Conservation (phyloP, 2,329 filamentous ascomycete species). For the Calonectria pseudoreteaudii region DNA sequence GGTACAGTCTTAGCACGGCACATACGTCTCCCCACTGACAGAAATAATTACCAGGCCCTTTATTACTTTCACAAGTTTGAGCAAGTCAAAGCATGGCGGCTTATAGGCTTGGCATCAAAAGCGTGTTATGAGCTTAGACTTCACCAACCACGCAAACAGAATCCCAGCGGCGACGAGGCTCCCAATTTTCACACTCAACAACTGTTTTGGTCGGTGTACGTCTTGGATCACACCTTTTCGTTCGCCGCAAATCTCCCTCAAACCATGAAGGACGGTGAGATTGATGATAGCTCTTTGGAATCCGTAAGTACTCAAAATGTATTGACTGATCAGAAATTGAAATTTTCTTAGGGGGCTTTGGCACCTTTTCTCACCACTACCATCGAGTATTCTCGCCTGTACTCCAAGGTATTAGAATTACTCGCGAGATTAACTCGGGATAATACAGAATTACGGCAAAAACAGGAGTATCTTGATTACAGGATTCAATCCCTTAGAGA, state of each 20-base stretch:
- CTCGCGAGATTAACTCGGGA: neutral
- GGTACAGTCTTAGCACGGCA: neutral
- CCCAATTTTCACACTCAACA: neutral
- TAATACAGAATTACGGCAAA: neutral
- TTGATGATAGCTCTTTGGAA: neutral
- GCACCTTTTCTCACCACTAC: neutral
- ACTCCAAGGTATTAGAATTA: neutral
- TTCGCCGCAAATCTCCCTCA: neutral
- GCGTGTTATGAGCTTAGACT: neutral
- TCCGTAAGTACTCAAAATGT: neutral
- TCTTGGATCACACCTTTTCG: neutral
- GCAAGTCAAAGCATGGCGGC: neutral
- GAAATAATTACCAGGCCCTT: neutral
- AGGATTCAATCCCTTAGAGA: neutral
- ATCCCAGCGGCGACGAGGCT: too few species aligned
- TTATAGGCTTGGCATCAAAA: neutral
- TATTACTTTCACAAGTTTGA: neutral
- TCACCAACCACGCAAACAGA: neutral
- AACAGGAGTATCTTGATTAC: neutral
- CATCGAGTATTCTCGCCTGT: neutral
- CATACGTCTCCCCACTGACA: neutral
- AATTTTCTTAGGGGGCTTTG: neutral
- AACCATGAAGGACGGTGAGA: neutral
- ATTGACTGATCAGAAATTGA: neutral
- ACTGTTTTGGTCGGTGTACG: neutral